Evolutionary conservation across 441 rosid species (phyloP), one percentile per base, ranked within the genome.

Genomic region (Pelargonium hybrid): DNA sequence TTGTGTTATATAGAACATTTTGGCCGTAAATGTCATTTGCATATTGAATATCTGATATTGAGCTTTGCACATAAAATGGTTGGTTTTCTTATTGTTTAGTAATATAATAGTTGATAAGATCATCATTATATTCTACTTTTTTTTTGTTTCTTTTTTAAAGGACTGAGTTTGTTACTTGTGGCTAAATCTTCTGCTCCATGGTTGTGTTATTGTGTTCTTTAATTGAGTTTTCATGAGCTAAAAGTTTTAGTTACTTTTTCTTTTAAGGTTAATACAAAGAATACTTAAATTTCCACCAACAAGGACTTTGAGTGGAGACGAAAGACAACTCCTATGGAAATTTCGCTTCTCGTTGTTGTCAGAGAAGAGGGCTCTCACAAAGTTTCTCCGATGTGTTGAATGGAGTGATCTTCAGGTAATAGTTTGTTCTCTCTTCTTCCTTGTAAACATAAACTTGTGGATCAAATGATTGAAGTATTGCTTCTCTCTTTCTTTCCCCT

Each of bases 401-500:
- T 90, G 98, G 99, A 90, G 98, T 85, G 99, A 94, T 81, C 82
- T 92, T 78, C 97, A 90, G 91, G 98, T 94, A 69, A 67, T 79
- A 71, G 70, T 63, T 72, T 62, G 69, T 37, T 69, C 71, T 66
- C 57, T 17, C 31, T 73, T 62, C 9, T 9, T 39, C 8, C 41
- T 70, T 9, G 34, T 59, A 23, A 23, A 23, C n/a, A 4, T 69
- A 26, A 37, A 18, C 52, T 29, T 59, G 48, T 73, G 15, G 64
- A 26, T 64, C 13, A 20, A 43, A 7, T 65, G 13, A 23, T 68
- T 62, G 61, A 70, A 72, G 52, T 50, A 39, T 34, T 65, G 67
- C 18, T 66, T 26, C 26, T 41, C 5, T 21, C 26, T 52, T 34
- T 62, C 66, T 26, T 10, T 34, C 25, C 23, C 39, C 7, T 15